Evolutionary conservation across 164 flowering plant genomes (phyloP).

Genomic region (Echeveria elegans): DNA sequence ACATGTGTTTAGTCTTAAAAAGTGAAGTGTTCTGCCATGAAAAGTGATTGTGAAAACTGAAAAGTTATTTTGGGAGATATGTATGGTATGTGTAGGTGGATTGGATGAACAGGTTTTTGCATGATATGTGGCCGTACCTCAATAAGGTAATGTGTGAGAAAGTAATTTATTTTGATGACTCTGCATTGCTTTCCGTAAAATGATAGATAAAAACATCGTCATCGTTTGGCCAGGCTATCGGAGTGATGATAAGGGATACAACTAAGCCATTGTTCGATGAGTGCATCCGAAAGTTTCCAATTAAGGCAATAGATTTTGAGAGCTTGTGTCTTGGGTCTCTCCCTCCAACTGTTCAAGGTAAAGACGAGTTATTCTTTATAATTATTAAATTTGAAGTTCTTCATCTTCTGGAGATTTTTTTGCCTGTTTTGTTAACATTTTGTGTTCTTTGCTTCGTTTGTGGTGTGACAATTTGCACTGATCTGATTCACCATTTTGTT

Average conservation of each 20-base stretch:
- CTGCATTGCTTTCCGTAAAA: not conserved
- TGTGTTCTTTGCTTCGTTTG: not conserved
- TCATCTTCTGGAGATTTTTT: not conserved
- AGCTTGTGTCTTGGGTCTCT: conserved; percentile 56
- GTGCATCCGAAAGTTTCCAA: conserved; percentile 49
- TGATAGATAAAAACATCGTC: not conserved
- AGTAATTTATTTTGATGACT: not conserved
- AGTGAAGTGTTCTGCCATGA: not conserved
- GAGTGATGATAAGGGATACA: conserved; percentile 37
- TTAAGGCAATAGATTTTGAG: conserved; percentile 48
- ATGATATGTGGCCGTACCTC: conserved; percentile 72
- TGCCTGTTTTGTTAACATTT: not conserved
- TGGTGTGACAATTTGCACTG: not conserved
- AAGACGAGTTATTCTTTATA: conserved; percentile 7
- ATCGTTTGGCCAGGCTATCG: conserved; percentile 35
- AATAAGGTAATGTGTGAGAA: conserved; percentile 36
- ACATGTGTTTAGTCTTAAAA: not conserved
- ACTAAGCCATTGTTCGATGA: conserved; percentile 40
- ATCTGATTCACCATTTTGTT: conserved; percentile 6
- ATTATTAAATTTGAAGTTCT: not conserved
- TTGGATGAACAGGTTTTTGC: conserved; percentile 69
- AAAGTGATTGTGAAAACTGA: too few species aligned
- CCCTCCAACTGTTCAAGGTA: conserved; percentile 60
- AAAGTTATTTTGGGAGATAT: not conserved
- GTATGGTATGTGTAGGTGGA: conserved; percentile 50